These are phyloP conservation scores for Truncatella angustata DNA, from an alignment of 2,329 filamentous ascomycete species.

Conservation along the genomic window DNA sequence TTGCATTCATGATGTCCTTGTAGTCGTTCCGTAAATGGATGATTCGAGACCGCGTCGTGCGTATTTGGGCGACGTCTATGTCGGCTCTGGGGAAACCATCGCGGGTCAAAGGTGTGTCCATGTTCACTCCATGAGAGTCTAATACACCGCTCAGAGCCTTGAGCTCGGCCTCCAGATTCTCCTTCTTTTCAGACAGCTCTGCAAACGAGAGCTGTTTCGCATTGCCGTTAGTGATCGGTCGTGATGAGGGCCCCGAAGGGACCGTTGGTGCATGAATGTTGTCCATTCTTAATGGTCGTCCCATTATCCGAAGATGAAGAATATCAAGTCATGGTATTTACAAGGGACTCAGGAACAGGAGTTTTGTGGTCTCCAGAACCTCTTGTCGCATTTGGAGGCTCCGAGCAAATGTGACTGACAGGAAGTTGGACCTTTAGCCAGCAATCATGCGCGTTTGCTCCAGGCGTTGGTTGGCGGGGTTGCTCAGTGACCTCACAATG, in stretches of 20 bases:
- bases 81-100: constrained; percentile 93
- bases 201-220: constrained; percentile 66
- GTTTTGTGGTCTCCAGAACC: neutral
- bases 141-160: constrained; percentile 80
- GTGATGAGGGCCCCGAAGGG: constrained; percentile 72
- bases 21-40: constrained; percentile 91
- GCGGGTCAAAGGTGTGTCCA: constrained; percentile 81
- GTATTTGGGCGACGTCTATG: constrained; percentile 92
- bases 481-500: neutral
- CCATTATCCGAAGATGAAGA: constrained; percentile 21
- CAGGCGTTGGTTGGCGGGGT: neutral
- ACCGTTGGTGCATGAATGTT: constrained; percentile 59
- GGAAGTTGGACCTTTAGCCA: neutral
- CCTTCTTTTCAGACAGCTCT: constrained; percentile 82
- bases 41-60: constrained; percentile 88
- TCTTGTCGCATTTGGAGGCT: neutral
- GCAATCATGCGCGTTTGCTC: constrained; percentile 1
- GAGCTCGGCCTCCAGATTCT: constrained; percentile 81
- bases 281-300: constrained; percentile 45
- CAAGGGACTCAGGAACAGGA: neutral
- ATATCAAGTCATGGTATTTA: constrained; percentile 20
- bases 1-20: constrained; percentile 78
- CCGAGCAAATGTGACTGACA: neutral
- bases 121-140: constrained; percentile 88
- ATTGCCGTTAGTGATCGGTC: constrained; percentile 57